A percentile compares a stretch with the other conserved stretches of the same genome.
phyloP scores from a whole-genome alignment of 2,329 filamentous ascomycete species.

The Whalleya microplaca region DNA sequence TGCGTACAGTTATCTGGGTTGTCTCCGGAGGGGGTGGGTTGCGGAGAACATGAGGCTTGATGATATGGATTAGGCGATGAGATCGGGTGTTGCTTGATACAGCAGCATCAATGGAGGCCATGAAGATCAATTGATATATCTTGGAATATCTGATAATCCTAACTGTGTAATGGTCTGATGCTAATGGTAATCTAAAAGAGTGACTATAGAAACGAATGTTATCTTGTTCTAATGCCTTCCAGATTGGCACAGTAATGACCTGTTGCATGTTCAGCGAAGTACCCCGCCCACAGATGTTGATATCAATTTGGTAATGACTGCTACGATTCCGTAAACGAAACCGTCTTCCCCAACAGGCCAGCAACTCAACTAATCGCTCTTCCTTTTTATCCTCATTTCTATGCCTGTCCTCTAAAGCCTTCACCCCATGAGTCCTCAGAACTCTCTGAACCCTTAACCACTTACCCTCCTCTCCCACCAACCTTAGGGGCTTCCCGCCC shows the following conservation, averaged over 20 bases:
- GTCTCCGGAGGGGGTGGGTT: too few species aligned
- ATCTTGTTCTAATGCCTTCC: neutral
- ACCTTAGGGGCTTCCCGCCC: constrained; percentile 25
- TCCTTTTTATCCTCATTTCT: neutral
- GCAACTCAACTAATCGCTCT: neutral
- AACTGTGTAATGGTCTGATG: neutral
- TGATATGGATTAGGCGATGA: too few species aligned
- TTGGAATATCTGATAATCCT: too few species aligned
- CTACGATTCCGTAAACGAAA: neutral
- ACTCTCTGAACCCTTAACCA: neutral
- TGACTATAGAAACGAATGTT: neutral
- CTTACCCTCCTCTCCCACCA: neutral
- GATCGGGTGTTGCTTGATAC: too few species aligned
- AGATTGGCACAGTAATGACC: neutral
- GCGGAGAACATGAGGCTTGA: too few species aligned
- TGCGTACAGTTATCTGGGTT: too few species aligned
- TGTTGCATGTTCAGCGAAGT: neutral
- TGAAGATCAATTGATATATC: too few species aligned
- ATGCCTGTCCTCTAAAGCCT: neutral
- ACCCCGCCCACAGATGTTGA: neutral
- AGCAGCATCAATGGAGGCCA: too few species aligned
- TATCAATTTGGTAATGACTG: neutral
- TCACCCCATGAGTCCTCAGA: too few species aligned
- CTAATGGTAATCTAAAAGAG: neutral
- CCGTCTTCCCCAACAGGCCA: neutral